Evolutionary conservation across 441 rosid genomes (phyloP).

Genomic region (Syzygium malaccense): DNA sequence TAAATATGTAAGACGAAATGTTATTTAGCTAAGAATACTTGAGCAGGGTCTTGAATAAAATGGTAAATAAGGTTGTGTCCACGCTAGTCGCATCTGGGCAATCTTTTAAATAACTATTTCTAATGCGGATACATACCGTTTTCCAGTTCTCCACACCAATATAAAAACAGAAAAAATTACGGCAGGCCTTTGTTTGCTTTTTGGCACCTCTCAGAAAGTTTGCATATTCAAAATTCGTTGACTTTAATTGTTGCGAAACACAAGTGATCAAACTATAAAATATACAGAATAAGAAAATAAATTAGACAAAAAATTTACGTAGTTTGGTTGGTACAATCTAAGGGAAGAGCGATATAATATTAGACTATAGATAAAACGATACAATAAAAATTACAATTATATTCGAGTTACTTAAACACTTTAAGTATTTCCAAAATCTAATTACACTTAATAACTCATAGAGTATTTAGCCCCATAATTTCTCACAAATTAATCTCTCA

Average conservation of each 20-base stretch:
- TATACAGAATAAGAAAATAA: not conserved
- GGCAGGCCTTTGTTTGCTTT: not conserved
- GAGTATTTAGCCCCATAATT: not conserved
- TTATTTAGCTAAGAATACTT: not conserved
- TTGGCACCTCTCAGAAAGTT: not conserved
- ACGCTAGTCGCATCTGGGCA: not conserved
- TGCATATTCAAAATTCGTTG: not conserved
- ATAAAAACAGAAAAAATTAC: not conserved
- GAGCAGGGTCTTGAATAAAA: not conserved
- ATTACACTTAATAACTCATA: not conserved
- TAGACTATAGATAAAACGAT: not conserved
- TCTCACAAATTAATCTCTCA: not conserved
- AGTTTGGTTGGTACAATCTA: not conserved
- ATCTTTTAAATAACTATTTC: not conserved
- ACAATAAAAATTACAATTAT: not conserved
- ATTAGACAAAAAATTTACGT: not conserved
- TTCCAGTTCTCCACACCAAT: no score
- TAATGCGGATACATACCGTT: no score
- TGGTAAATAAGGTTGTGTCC: not conserved
- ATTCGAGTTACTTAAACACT: not conserved
- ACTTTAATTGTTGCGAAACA: not conserved
- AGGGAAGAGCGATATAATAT: not conserved
- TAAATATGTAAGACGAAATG: not conserved
- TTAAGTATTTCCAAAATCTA: not conserved
- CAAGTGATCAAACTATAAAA: not conserved